Evolutionary conservation across 2,329 filamentous ascomycete genomes (phyloP), one percentile per base, ranked within the genome.

Genomic region (Neocatenulostroma microsporum): DNA sequence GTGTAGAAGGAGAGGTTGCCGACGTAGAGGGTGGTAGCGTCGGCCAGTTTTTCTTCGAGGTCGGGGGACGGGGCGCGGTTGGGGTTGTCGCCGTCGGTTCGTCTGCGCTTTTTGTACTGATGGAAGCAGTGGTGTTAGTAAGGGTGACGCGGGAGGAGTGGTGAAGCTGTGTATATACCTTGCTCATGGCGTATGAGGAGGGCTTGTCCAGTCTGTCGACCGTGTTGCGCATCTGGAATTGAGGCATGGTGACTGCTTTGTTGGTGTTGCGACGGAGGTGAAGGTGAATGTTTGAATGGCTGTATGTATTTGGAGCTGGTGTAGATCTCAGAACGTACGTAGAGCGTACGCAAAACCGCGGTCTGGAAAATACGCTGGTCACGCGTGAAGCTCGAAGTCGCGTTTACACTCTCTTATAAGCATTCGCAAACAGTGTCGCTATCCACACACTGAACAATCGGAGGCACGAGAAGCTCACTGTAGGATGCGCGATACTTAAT

Each of bases 1-100:
- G 91, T 98, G 51, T 54, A 44, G 39, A 44, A 80, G 51, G 70
- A 93, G 76, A 98, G 72, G 62, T 98, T 98, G 54, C 91, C 91
- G 30, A 98, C 89, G 58, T 98, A 98, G 59, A 98, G 84, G 0
- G 91, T 98, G 7, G 89, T 88, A 26, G 91, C 87, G 60, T 91
- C 73, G 47, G 77, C 82, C 41, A 98, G 71, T 45, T 86, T 85
- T 48, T 94, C 86, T 42, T 85, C 80, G 29, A 75, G 65, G 26
- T 82, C 77, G 8, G 67, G 65, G n/a, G 62, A 63, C 36, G 60
- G 52, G n/a, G 66, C 65, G 25, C 58, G 67, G 20, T 64, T 45
- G 30, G 72, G 69, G 23, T 74, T 70, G 28, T 73, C 72, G 34
- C 78, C 72, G 30, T 72, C 59, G 48, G 82, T 74, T 47, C 75